Conservation (phyloP, 805 yeast species). For the Pichia cabralensis region DNA sequence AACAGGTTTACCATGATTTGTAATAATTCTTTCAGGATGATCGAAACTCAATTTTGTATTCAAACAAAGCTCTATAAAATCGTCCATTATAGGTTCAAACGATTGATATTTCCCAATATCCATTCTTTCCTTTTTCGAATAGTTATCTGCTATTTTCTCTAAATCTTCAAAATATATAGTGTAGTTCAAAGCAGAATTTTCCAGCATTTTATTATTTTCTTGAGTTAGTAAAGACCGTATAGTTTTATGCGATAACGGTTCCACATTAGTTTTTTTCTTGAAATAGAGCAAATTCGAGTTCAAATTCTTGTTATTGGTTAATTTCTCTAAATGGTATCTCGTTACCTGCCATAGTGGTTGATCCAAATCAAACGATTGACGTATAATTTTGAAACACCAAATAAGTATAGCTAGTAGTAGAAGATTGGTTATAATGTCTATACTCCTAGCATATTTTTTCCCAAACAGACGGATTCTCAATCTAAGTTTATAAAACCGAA, state of each 20-base stretch:
- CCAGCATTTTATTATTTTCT: constrained; percentile 8
- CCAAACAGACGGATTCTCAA: too few relatives aligned
- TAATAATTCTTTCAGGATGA: constrained; percentile 14
- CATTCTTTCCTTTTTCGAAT: too few relatives aligned
- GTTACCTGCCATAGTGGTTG: constrained; percentile 10
- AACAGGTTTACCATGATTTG: constrained; percentile 15
- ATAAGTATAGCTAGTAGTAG: too few relatives aligned
- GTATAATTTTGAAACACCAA: not conserved
- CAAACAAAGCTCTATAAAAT: constrained; percentile 8
- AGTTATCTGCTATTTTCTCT: too few relatives aligned
- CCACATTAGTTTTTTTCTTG: not conserved
- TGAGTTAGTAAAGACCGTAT: constrained; percentile 6
- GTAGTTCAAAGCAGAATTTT: constrained; percentile 7
- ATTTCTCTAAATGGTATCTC: not conserved
- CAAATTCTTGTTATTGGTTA: not conserved
- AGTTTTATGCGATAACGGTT: constrained; percentile 1
- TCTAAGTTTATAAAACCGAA: too few relatives aligned
- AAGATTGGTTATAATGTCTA: too few relatives aligned
- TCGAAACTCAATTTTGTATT: constrained; percentile 8
- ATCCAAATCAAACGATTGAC: not conserved
- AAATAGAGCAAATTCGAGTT: constrained; percentile 1
- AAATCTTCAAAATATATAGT: constrained; percentile 3
- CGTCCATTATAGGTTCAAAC: constrained; percentile 8
- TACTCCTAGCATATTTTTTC: too few relatives aligned
- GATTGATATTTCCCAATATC: not conserved